Conservation (phyloP, 495 filamentous ascomycete genomes). For the Neurospora sp. region DNA sequence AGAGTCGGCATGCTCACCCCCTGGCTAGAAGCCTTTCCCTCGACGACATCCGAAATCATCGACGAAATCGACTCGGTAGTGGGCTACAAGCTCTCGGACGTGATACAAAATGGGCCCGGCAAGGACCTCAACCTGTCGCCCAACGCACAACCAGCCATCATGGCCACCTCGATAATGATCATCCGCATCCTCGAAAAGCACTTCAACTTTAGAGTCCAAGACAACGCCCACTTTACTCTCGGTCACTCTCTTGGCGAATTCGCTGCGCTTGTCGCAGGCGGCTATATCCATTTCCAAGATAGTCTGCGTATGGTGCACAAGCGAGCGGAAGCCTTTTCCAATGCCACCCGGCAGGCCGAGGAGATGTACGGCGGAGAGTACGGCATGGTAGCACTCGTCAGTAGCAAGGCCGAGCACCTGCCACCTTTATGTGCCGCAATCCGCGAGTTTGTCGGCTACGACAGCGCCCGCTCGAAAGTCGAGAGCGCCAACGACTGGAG, state of each 20-base stretch:
- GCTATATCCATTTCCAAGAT: conserved; percentile 66
- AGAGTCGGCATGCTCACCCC: conserved; percentile 81
- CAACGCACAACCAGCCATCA: conserved; percentile 90
- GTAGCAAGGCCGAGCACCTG: conserved; percentile 66
- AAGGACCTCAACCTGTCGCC: conserved; percentile 66
- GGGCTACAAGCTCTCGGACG: conserved; percentile 55
- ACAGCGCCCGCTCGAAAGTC: conserved; percentile 50
- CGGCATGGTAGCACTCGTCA: conserved; percentile 85
- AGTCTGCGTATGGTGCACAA: conserved; percentile 65
- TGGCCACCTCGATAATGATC: conserved; percentile 86
- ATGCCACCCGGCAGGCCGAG: conserved; percentile 54
- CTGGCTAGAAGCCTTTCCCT: conserved; percentile 77
- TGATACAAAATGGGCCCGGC: conserved; percentile 73
- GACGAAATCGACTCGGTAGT: conserved; percentile 76
- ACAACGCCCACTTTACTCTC: conserved; percentile 68
- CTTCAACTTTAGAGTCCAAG: conserved; percentile 61
- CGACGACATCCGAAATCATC: conserved; percentile 57
- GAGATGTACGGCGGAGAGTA: conserved; percentile 61
- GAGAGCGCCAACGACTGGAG: conserved; percentile 57
- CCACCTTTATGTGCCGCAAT: conserved; percentile 57
- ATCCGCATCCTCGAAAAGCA: conserved; percentile 80
- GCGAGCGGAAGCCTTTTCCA: conserved; percentile 78
- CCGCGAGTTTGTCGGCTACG: conserved; percentile 67
- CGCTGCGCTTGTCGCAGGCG: conserved; percentile 74
- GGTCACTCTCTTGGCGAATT: conserved; percentile 97